phyloP scores from a whole-genome alignment of 2,329 filamentous ascomycete genomes.

The Ophiostoma pallidulum region DNA sequence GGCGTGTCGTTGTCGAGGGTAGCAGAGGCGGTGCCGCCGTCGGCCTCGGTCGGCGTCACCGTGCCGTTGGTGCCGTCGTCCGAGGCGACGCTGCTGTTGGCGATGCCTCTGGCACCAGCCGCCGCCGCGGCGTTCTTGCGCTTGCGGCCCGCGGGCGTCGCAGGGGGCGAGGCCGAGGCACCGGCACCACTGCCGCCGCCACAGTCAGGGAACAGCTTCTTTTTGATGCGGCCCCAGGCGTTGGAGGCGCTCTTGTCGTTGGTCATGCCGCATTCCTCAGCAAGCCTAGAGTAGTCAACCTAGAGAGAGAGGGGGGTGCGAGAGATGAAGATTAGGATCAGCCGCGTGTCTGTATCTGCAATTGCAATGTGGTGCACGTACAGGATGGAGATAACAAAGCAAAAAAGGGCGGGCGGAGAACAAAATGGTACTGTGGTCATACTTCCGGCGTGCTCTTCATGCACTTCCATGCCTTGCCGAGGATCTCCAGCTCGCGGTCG shows the following conservation, averaged over 20 bases:
- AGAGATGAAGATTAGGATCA: no score
- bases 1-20: no score
- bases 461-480: constrained; percentile 20
- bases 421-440: constrained; percentile 1
- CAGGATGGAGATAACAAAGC: neutral
- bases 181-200: neutral
- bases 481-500: constrained; percentile 20
- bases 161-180: neutral
- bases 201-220: constrained; percentile 19
- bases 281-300: constrained; percentile 21
- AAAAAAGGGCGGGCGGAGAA: neutral
- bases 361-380: no score
- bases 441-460: constrained; percentile 21
- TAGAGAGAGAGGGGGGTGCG: no score
- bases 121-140: constrained; percentile 14
- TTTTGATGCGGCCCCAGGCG: constrained; percentile 20
- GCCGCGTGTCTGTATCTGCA: no score
- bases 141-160: constrained; percentile 15
- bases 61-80: no score
- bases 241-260: constrained; percentile 19
- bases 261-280: constrained; percentile 18
- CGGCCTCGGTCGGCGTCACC: no score
- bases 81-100: no score
- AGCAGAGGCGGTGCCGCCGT: no score
- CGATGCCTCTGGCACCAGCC: no score